phyloP scores from a whole-genome alignment of 2,329 filamentous ascomycete genomes.

The Colletotrichum acutatum region DNA sequence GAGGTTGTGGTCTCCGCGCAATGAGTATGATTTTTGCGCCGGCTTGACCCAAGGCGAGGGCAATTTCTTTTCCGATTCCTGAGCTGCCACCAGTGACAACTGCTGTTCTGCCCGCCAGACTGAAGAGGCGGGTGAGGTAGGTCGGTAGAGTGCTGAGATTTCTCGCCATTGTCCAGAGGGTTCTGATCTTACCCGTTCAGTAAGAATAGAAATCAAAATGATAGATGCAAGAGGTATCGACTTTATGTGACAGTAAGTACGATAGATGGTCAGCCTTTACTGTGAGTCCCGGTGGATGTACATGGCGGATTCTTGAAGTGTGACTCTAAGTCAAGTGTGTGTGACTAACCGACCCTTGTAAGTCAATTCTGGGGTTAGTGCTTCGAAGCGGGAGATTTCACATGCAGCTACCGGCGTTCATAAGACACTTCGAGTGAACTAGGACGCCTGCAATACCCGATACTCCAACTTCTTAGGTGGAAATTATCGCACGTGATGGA shows the following conservation, averaged over 20 bases:
- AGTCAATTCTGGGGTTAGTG: not conserved
- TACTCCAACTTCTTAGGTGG: not conserved
- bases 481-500: constrained; percentile 11
- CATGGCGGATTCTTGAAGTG: not conserved
- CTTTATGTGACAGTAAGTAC: no score
- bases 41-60: constrained; percentile 42
- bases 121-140: constrained; percentile 44
- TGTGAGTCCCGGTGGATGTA: not conserved
- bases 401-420: constrained; percentile 30
- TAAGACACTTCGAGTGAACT: not conserved
- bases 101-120: constrained; percentile 43
- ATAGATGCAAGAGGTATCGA: not conserved
- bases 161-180: constrained; percentile 7
- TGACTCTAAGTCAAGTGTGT: not conserved
- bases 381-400: constrained; percentile 4
- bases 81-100: constrained; percentile 48
- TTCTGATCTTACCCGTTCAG: not conserved
- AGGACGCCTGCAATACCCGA: not conserved
- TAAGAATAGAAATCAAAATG: not conserved
- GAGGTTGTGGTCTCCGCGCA: constrained; percentile 41
- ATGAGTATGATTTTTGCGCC: constrained; percentile 45
- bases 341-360: not conserved
- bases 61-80: constrained; percentile 48
- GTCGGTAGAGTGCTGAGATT: constrained; percentile 11
- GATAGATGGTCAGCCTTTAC: not conserved